phyloP scores from a whole-genome alignment of 2,329 filamentous ascomycete species.

The Epichloe uncinata region DNA sequence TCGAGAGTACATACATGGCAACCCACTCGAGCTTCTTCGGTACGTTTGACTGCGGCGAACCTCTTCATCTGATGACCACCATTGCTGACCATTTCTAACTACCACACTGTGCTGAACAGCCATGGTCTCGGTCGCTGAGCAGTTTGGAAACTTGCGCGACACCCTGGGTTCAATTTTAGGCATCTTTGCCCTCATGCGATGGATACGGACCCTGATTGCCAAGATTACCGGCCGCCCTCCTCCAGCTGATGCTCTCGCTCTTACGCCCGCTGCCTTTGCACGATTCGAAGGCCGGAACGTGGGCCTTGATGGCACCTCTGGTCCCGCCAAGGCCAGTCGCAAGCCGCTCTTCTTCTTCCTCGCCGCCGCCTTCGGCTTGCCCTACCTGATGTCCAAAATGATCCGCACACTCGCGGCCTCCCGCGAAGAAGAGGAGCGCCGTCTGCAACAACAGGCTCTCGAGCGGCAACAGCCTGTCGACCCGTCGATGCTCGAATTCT shows the following conservation, averaged over 20 bases:
- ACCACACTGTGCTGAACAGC: conserved; percentile 50
- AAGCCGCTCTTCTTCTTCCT: conserved; percentile 97
- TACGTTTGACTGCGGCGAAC: too few species aligned
- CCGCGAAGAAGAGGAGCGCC: conserved; percentile 68
- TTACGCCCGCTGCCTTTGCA: conserved; percentile 86
- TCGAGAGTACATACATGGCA: too few species aligned
- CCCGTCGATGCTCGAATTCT: conserved; percentile 89
- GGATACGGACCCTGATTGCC: conserved; percentile 81
- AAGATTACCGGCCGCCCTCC: conserved; percentile 86
- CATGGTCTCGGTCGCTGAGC: conserved; percentile 96
- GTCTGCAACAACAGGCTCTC: conserved; percentile 37
- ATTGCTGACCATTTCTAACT: too few species aligned
- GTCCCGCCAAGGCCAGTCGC: conserved; percentile 63
- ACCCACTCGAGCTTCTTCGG: too few species aligned
- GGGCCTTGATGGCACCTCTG: conserved; percentile 48
- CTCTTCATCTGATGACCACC: too few species aligned
- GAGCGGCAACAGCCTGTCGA: conserved; percentile 51
- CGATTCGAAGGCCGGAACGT: conserved; percentile 62
- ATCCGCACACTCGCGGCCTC: conserved; percentile 73
- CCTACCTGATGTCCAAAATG: conserved; percentile 93
- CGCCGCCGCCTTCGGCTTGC: conserved; percentile 83
- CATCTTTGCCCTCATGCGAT: conserved; percentile 91
- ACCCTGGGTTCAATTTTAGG: conserved; percentile 87
- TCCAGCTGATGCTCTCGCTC: conserved; percentile 71
- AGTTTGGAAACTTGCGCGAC: conserved; percentile 85